Evolutionary conservation across 768 basidiomycete genomes (phyloP).

Genomic region (Russula abietina): DNA sequence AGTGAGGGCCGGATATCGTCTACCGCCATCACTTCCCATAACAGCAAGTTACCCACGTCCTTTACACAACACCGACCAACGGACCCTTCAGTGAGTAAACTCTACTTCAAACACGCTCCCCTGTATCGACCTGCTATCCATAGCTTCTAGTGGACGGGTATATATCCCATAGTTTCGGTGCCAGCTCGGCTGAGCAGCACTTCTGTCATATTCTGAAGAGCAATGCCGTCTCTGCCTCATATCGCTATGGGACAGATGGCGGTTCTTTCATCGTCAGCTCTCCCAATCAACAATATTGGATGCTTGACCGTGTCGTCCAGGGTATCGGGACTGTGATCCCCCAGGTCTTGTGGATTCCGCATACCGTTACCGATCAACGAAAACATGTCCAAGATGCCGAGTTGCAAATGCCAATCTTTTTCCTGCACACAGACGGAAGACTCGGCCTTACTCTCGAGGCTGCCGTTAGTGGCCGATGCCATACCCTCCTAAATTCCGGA

Average conservation of each 20-base stretch:
- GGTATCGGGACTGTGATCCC: no score
- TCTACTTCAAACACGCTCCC: background rate
- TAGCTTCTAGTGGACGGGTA: slow-evolving; percentile 14
- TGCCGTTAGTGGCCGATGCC: background rate
- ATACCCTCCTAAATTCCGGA: background rate
- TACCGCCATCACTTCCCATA: no score
- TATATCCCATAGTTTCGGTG: background rate
- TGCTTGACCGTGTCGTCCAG: no score
- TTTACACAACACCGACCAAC: no score
- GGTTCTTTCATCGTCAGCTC: background rate
- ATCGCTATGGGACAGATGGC: background rate
- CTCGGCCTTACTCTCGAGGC: slow-evolving; percentile 13
- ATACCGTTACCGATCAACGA: background rate
- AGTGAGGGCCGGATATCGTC: no score
- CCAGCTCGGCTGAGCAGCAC: background rate
- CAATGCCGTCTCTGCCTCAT: background rate
- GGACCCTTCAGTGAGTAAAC: no score
- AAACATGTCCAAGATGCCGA: slow-evolving; percentile 5
- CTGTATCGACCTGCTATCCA: background rate
- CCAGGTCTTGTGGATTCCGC: background rate
- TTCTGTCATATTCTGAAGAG: background rate
- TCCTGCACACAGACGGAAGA: background rate
- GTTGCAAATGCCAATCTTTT: slow-evolving; percentile 17
- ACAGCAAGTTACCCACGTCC: no score
- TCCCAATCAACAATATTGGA: no score